Evolutionary conservation across 768 basidiomycete species (phyloP).

Genomic region (Tulasnella sp.): DNA sequence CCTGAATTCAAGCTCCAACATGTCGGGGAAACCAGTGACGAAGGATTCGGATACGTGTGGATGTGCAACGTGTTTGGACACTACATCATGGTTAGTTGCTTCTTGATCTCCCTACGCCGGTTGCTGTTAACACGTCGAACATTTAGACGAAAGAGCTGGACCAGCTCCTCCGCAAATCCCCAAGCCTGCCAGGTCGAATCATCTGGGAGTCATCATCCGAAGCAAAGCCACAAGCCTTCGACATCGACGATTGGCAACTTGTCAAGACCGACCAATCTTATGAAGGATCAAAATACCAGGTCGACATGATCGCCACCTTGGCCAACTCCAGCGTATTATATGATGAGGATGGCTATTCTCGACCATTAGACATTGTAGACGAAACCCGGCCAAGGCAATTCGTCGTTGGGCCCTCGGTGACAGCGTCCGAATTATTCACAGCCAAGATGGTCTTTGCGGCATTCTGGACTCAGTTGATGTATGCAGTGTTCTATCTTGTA

Average conservation of each 20-base stretch:
- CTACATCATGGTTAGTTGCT: conserved; percentile 61
- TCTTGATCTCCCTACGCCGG: neutral
- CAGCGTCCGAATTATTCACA: conserved; percentile 54
- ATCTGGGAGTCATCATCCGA: conserved; percentile 79
- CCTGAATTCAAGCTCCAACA: conserved; percentile 59
- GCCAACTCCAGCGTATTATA: conserved; percentile 33
- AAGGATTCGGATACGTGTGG: conserved; percentile 78
- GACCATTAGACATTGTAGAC: conserved; percentile 41
- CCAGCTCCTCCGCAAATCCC: conserved; percentile 44
- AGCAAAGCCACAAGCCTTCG: conserved; percentile 52
- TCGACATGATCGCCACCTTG: conserved; percentile 54
- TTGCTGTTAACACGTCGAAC: neutral
- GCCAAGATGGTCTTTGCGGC: conserved; percentile 44
- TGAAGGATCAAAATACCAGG: conserved; percentile 70
- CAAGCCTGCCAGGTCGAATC: conserved; percentile 52
- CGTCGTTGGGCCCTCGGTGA: conserved; percentile 66
- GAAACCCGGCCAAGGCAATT: conserved; percentile 48
- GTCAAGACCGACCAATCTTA: conserved; percentile 60
- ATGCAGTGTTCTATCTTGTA: conserved; percentile 15
- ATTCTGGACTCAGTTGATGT: conserved; percentile 59
- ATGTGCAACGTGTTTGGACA: conserved; percentile 82
- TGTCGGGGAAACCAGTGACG: conserved; percentile 55
- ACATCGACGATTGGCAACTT: conserved; percentile 69
- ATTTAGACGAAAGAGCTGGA: conserved; percentile 63
- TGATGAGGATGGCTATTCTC: conserved; percentile 35